These are phyloP conservation scores for Hypsizygus marmoreus DNA, from an alignment of 768 basidiomycete species.

Conservation along the genomic window DNA sequence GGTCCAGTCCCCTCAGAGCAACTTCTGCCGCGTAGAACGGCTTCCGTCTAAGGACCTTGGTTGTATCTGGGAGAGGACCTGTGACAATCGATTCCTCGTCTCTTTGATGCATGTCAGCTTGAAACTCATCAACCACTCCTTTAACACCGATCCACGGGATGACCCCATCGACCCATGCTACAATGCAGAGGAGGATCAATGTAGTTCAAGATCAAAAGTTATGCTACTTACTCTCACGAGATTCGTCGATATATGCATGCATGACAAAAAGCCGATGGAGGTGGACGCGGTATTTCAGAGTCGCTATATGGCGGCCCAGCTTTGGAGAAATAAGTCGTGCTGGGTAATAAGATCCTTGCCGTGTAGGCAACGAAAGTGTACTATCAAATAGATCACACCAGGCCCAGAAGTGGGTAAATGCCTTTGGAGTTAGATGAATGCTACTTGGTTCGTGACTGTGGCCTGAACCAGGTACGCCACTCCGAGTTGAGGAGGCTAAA, in stretches of 20 bases:
- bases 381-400: slow-evolving; percentile 91
- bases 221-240: slow-evolving; percentile 55
- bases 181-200: slow-evolving; percentile 4
- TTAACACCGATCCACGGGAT: slow-evolving; percentile 86
- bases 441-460: slow-evolving; percentile 51
- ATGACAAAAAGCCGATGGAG: slow-evolving; percentile 80
- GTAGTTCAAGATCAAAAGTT: neutral
- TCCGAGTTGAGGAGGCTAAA: slow-evolving; percentile 62
- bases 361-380: slow-evolving; percentile 76
- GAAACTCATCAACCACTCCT: slow-evolving; percentile 75
- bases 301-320: slow-evolving; percentile 85
- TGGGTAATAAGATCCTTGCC: slow-evolving; percentile 84
- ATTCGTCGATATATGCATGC: slow-evolving; percentile 85
- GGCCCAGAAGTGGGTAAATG: slow-evolving; percentile 87
- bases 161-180: slow-evolving; percentile 78
- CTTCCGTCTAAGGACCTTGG: slow-evolving; percentile 69
- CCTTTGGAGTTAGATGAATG: slow-evolving; percentile 82
- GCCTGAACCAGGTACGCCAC: slow-evolving; percentile 8
- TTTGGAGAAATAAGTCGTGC: slow-evolving; percentile 76
- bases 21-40: slow-evolving; percentile 89
- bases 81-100: slow-evolving; percentile 74
- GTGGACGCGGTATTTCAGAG: slow-evolving; percentile 85
- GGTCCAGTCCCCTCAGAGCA: slow-evolving; percentile 70
- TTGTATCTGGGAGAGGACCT: slow-evolving; percentile 57
- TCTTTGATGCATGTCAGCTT: slow-evolving; percentile 91